Evolutionary conservation across 805 yeast species (phyloP).

Genomic region (Jamesozyma lodderae): DNA sequence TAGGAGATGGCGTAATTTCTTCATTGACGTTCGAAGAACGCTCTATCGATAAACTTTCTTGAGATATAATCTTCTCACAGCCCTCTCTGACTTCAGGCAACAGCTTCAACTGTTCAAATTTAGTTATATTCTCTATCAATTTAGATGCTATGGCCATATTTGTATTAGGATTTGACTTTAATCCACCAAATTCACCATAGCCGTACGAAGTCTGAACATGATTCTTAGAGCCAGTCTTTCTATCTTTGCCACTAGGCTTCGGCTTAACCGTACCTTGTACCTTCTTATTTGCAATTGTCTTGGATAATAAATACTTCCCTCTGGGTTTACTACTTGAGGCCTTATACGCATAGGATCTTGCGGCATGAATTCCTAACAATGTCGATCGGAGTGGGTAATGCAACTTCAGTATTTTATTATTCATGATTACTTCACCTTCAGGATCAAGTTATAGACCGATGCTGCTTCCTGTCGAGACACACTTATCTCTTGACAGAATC

Average conservation of each 20-base stretch:
- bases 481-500: too few relatives aligned
- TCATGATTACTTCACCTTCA: too few relatives aligned
- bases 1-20: slow-evolving; percentile 54
- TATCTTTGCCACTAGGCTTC: neutral
- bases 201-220: slow-evolving; percentile 14
- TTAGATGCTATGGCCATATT: slow-evolving; percentile 29
- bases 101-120: slow-evolving; percentile 60
- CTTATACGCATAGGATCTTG: too few relatives aligned
- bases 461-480: too few relatives aligned
- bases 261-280: neutral
- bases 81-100: slow-evolving; percentile 58
- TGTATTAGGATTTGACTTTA: slow-evolving; percentile 34
- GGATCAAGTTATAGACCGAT: too few relatives aligned
- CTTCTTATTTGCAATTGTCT: neutral
- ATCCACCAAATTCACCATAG: slow-evolving; percentile 43
- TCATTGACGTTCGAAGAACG: slow-evolving; percentile 6
- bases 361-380: too few relatives aligned
- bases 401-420: too few relatives aligned
- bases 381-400: too few relatives aligned
- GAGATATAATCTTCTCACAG: slow-evolving; percentile 44
- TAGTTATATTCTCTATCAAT: slow-evolving; percentile 42
- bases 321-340: neutral
- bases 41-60: slow-evolving; percentile 33
- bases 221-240: neutral
- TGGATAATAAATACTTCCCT: neutral